A percentile compares a stretch with the other conserved stretches of the same genome.
phyloP scores from a whole-genome alignment of 2,329 filamentous ascomycete species.

The Fusarium sp. region DNA sequence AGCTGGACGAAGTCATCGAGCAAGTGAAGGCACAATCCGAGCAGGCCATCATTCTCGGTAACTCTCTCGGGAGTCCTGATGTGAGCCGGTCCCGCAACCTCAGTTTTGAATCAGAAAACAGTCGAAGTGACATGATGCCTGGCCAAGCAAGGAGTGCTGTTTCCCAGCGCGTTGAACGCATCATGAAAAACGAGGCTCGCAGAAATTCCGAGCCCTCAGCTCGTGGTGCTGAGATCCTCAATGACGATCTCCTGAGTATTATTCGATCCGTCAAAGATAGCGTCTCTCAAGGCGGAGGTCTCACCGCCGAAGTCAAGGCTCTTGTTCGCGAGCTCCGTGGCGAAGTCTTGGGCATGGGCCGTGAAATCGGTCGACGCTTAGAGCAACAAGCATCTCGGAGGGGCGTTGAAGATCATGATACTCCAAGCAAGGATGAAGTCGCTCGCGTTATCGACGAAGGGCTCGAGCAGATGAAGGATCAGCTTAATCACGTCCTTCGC shows the following conservation, averaged over 20 bases:
- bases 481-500: conserved; percentile 83
- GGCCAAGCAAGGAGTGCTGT: conserved; percentile 52
- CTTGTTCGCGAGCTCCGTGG: conserved; percentile 90
- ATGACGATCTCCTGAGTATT: conserved; percentile 84
- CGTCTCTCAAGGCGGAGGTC: conserved; percentile 85
- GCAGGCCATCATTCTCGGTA: conserved; percentile 56
- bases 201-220: conserved; percentile 60
- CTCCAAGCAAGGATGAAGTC: conserved; percentile 76
- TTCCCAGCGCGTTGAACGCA: conserved; percentile 58
- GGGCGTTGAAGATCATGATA: conserved; percentile 61
- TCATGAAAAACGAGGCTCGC: conserved; percentile 60
- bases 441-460: conserved; percentile 83
- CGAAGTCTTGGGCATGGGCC: conserved; percentile 94
- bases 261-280: conserved; percentile 92
- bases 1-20: conserved; percentile 77
- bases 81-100: conserved; percentile 49
- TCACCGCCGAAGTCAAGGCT: conserved; percentile 93
- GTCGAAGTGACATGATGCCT: conserved; percentile 53
- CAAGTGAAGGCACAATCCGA: conserved; percentile 69
- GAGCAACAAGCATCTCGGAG: conserved; percentile 72
- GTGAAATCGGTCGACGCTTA: conserved; percentile 87
- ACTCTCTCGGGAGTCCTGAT: conserved; percentile 27
- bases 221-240: conserved; percentile 69
- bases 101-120: conserved; percentile 60
- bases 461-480: conserved; percentile 83